phyloP scores from a whole-genome alignment of 345 rosid species.

The Passiflora organensis region DNA sequence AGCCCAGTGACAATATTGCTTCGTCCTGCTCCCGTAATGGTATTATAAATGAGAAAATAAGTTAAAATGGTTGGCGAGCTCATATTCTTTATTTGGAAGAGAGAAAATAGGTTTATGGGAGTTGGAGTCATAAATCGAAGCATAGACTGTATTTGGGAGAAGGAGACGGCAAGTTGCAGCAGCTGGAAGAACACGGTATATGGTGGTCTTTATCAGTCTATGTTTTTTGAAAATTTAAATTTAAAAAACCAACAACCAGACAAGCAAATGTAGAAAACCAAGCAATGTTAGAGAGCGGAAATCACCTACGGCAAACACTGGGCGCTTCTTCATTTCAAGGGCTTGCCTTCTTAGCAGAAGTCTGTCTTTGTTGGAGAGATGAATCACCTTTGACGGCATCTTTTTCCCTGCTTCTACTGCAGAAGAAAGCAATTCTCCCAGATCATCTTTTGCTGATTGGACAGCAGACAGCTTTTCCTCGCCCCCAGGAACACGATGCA shows the following conservation, averaged over 20 bases:
- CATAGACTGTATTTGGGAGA: background rate
- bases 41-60: conserved; percentile 4
- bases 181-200: too few relatives aligned
- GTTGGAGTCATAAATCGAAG: background rate
- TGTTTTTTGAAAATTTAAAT: too few relatives aligned
- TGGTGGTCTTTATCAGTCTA: too few relatives aligned
- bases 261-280: background rate
- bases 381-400: conserved; percentile 24
- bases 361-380: conserved; percentile 78
- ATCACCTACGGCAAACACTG: conserved; percentile 79
- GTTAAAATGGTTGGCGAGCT: background rate
- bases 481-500: conserved; percentile 15
- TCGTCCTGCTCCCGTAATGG: conserved; percentile 43
- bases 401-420: conserved; percentile 22
- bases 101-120: background rate
- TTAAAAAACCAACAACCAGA: too few relatives aligned
- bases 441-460: conserved; percentile 20
- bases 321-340: conserved; percentile 75
- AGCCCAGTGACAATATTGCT: conserved; percentile 75
- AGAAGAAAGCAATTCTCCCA: conserved; percentile 18
- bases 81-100: background rate
- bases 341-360: conserved; percentile 89
- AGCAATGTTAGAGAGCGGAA: conserved; percentile 4
- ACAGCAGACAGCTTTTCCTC: conserved; percentile 22
- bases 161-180: too few relatives aligned